Conservation (phyloP, 2,329 filamentous ascomycete genomes). For the Botrytis porri region DNA sequence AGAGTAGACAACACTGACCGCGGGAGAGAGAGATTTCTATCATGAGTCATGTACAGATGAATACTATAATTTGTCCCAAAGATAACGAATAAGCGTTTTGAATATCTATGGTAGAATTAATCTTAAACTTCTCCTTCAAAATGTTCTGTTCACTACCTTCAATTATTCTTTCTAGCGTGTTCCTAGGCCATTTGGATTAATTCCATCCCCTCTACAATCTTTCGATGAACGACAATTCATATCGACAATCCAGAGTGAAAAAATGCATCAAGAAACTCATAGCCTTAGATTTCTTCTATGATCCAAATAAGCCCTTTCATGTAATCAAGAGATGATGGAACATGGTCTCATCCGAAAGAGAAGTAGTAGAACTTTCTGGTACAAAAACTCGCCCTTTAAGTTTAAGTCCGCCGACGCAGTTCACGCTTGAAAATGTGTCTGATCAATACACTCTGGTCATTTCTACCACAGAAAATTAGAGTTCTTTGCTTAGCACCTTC, state of each 20-base stretch:
- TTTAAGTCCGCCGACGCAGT: accelerated
- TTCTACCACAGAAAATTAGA: accelerated
- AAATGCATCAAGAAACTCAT: accelerated
- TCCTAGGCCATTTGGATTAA: no score
- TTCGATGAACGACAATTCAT: background rate
- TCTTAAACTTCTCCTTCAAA: accelerated
- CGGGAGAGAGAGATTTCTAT: background rate
- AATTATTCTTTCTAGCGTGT: accelerated
- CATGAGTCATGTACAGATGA: background rate
- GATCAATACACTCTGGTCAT: accelerated
- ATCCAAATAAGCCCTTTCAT: background rate
- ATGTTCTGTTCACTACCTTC: accelerated
- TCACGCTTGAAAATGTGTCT: accelerated
- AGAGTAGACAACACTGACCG: no score
- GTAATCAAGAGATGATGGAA: background rate
- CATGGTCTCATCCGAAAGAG: accelerated
- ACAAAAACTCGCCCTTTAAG: background rate
- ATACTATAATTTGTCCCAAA: accelerated
- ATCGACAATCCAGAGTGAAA: background rate
- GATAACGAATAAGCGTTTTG: background rate
- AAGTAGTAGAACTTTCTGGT: background rate
- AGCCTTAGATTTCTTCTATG: accelerated
- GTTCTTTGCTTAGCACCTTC: accelerated
- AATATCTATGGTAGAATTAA: accelerated
- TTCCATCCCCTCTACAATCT: no score